Evolutionary conservation across 306 rosid genomes (phyloP).

Genomic region (Echinosophora koreensis): DNA sequence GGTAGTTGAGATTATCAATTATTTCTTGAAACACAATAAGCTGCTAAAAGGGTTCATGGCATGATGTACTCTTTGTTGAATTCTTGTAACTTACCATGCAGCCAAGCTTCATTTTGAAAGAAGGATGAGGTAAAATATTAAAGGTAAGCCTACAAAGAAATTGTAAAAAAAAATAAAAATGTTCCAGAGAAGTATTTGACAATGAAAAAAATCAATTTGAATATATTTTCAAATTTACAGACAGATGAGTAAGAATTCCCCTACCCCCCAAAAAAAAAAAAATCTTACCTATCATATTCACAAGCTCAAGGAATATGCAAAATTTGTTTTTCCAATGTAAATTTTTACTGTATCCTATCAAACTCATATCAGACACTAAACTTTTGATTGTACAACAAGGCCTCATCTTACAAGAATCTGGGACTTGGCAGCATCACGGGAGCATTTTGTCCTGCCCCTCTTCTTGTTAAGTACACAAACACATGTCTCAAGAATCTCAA

Average conservation of each 20-base stretch:
- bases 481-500: conserved; percentile 86
- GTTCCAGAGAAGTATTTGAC: conserved; percentile 17
- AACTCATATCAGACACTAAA: conserved; percentile 43
- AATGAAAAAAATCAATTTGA: conserved; percentile 23
- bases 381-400: conserved; percentile 41
- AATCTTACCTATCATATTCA: conserved; percentile 8
- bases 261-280: neutral
- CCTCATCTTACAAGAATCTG: conserved; percentile 74
- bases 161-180: neutral
- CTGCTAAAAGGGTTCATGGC: conserved; percentile 17
- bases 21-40: conserved; percentile 20
- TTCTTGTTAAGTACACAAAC: conserved; percentile 86
- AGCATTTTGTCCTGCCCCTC: conserved; percentile 84
- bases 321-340: conserved; percentile 15
- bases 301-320: conserved; percentile 40
- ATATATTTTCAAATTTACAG: conserved; percentile 35
- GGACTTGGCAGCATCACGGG: conserved; percentile 83
- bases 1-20: conserved; percentile 27
- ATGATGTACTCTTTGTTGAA: neutral
- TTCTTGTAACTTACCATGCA: neutral
- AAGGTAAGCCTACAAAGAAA: neutral
- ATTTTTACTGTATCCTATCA: conserved; percentile 28
- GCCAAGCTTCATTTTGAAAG: neutral
- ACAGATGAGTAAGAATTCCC: conserved; percentile 5
- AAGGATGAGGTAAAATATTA: neutral